Base-by-base conservation (phyloP, 2,329 filamentous ascomycete genomes). In the Anthostomella pinea region DNA sequence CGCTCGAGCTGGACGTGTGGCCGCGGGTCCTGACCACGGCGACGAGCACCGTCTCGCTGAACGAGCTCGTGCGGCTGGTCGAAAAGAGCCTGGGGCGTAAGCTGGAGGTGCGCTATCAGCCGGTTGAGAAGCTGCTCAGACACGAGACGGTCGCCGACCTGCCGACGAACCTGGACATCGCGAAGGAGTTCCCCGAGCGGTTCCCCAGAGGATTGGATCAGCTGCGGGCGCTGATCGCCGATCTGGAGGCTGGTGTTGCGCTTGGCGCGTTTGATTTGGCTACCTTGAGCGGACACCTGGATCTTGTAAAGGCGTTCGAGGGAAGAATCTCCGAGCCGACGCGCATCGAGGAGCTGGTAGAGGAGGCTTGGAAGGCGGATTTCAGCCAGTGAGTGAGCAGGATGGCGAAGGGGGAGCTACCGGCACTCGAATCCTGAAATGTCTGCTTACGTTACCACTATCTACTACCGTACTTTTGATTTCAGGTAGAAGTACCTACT, bases 221-320 rank as follows among this genome's bases (percentile, higher is more conserved):
- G 33, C 16, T 60, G 8, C 41, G 49, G 29, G 51, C 38, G 5
- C 40, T 60, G 22, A 47, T 57, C 16, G 56, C 53, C 16, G 57
- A 60, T 38, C 49, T 62, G n/a, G 57, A 57, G 26, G 54, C 53
- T 0, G 45, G 51, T 16, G 53, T 60, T 6, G 57, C 51, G 5
- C 46, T 60, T 8, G 57, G 57, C 2, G 54, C 54, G 2, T 62
- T 48, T 34, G 54, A 62, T 30, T 47, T 60, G 14, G 39, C 39
- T 5, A 37, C 33, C 18, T 17, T 54, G 14, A 17, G 29, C 13
- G 42, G 37, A 10, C 32, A 46, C 29, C n/a, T 53, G 14, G 41
- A 56, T 29, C 44, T 56, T 3, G 52, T 50, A 26, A 37, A 49
- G 31, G 18, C 16, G 8, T 56, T 56, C 25, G 33, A 48, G 26